Base-by-base conservation (phyloP, 805 yeast genomes). In the Wickerhamomyces strasburgensis region DNA sequence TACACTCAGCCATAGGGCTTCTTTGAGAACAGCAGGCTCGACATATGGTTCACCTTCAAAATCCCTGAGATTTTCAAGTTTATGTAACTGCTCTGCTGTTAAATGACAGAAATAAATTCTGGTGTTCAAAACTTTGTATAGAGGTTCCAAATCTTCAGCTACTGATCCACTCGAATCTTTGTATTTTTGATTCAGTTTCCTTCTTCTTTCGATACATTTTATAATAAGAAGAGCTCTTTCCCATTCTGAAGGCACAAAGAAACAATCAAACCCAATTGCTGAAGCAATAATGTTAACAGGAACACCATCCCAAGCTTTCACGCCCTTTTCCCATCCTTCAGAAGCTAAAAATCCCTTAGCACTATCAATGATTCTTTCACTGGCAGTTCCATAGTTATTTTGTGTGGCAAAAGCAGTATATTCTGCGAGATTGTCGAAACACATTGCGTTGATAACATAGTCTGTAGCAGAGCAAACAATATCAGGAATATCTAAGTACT, bases 171-270 rank as follows among this genome's bases (percentile, higher is more conserved):
- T 7, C 35, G 41, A 13, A 17, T 28, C 32, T 1, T 28, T 30
- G n/a, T 27, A 1, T 6, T 14, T 19, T 10, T 34, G 16, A 11
- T n/a, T 15, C n/a, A n/a, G n/a, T n/a, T 26, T 35, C 28, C 45
- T 39, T 23, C 70, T 44, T 49, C 70, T 51, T 41, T 67, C 69
- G 28, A 70, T 58, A 31, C 72, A 46, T 30, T 57, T 62, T 26
- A 70, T 64, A 3, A 68, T 58, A 42, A 75, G 73, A 19, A 68
- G 42, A 29, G 75, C 70, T 35, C 81, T 58, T 29, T 73, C 78
- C 76, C 76, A 73, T 49, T 75, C 81, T 2, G 65, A 63, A 2
- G 75, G 73, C 5, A 72, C 72, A 49, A 70, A 75, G 44, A 75
- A 74, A 15, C 67, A 70, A 45, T 75, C 77, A 14, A 66, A 60